Evolutionary conservation across 148 eudicot species (phyloP), one percentile per base, ranked within the genome.

Genomic region (Limonium bicolor): DNA sequence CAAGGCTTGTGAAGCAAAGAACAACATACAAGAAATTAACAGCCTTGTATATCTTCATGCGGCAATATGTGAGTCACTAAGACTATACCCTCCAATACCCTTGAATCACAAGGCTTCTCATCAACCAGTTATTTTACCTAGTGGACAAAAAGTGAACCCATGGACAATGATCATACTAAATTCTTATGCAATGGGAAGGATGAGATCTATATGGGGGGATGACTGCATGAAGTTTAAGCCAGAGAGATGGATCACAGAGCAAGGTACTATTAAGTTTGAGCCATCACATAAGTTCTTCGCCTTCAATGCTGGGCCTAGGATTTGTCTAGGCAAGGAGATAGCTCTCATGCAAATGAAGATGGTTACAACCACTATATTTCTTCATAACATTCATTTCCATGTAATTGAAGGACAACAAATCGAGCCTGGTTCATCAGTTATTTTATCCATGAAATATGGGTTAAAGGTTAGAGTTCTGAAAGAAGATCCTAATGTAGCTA

Each of bases 331-430:
- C 14, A 57, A 48, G 24, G 50, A 54, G 27, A 27, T 61, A 45
- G 55, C 66, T 25, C 41, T 61, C 19, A 47, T 24, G 17, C 60
- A 69, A 27, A 34, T 64, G 24, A 69, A 69, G 48, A 40, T 48
- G 8, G 56, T 60, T n/a, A n/a, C n/a, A n/a, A n/a, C n/a, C n/a
- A n/a, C n/a, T n/a, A n/a, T n/a, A n/a, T n/a, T n/a, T n/a, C n/a
- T n/a, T n/a, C n/a, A n/a, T n/a, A n/a, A n/a, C n/a, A n/a, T n/a
- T n/a, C n/a, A n/a, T n/a, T n/a, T n/a, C n/a, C n/a, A n/a, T n/a
- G n/a, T n/a, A n/a, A n/a, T n/a, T n/a, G n/a, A n/a, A n/a, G n/a
- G n/a, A n/a, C n/a, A n/a, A n/a, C n/a, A n/a, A n/a, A n/a, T n/a
- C n/a, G n/a, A n/a, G n/a, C n/a, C n/a, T n/a, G n/a, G n/a, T n/a